Conservation (phyloP, 2,329 filamentous ascomycete species). For the Fonsecaea nubica region DNA sequence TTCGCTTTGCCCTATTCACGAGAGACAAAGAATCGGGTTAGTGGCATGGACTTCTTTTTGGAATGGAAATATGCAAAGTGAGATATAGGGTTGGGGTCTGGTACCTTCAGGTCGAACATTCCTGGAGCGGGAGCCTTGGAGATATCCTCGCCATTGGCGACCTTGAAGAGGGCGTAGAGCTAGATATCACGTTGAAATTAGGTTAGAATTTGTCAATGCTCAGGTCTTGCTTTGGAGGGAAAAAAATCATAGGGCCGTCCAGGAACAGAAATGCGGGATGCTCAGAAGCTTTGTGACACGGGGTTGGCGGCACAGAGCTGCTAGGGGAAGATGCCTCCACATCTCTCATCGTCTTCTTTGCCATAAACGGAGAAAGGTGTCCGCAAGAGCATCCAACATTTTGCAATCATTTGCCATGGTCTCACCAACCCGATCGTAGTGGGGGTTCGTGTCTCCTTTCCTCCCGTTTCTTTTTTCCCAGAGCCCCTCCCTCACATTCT, state of each 20-base stretch:
- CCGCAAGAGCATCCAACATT: not conserved
- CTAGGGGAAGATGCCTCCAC: not conserved
- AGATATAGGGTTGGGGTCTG: conserved; percentile 12
- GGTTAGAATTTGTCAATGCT: not conserved
- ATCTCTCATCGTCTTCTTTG: not conserved
- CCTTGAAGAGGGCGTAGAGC: conserved; percentile 52
- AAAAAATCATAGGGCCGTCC: not conserved
- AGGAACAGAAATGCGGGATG: not conserved
- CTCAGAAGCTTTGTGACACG: not conserved
- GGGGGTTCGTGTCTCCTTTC: not conserved
- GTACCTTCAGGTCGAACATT: conserved; percentile 51
- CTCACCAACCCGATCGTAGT: not conserved
- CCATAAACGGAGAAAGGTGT: not conserved
- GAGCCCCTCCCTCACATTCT: not conserved
- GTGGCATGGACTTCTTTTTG: not conserved
- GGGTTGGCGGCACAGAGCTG: not conserved
- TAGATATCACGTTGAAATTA: conserved; percentile 24
- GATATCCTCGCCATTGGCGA: conserved; percentile 39
- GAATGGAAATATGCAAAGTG: not conserved
- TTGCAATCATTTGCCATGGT: not conserved
- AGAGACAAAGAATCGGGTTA: conserved; percentile 3
- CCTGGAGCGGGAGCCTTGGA: conserved; percentile 44
- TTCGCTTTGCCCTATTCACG: conserved; percentile 74
- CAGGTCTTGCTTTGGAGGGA: not conserved
- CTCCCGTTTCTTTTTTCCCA: not conserved